Percentiles rank a stretch among this genome's conserved stretches.
phyloP scores from a whole-genome alignment of 768 basidiomycete species.

The Collybia sordida region DNA sequence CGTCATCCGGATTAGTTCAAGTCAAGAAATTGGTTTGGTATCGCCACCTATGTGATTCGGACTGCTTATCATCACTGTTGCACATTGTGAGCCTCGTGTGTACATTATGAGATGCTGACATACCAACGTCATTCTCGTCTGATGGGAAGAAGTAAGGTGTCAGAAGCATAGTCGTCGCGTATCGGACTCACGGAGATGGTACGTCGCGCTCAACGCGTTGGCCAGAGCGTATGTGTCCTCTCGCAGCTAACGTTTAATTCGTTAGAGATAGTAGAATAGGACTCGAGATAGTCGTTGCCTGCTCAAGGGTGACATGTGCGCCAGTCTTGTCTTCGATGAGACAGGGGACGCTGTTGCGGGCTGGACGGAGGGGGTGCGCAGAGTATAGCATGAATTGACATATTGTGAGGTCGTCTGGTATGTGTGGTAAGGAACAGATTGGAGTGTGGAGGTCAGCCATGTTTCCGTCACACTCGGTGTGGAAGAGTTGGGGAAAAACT shows the following conservation, averaged over 20 bases:
- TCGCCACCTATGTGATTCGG: slow-evolving; percentile 52
- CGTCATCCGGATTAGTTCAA: neutral
- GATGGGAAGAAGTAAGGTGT: neutral
- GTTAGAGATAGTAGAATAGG: slow-evolving; percentile 4
- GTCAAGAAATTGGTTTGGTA: neutral
- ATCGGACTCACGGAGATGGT: slow-evolving; percentile 21
- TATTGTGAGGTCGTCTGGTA: slow-evolving; percentile 57
- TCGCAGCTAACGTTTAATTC: slow-evolving; percentile 18
- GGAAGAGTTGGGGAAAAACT: neutral
- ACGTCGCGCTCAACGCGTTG: slow-evolving; percentile 29
- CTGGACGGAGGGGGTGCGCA: slow-evolving; percentile 42
- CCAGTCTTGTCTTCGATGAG: slow-evolving; percentile 54
- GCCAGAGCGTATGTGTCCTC: slow-evolving; percentile 36
- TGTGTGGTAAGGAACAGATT: slow-evolving; percentile 16
- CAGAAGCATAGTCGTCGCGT: neutral
- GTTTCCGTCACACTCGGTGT: too few species aligned
- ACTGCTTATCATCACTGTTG: slow-evolving; percentile 49
- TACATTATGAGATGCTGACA: slow-evolving; percentile 10
- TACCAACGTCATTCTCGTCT: slow-evolving; percentile 54
- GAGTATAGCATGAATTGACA: slow-evolving; percentile 58
- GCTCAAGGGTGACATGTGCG: slow-evolving; percentile 32
- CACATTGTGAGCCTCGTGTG: neutral
- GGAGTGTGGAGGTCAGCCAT: slow-evolving; percentile 2
- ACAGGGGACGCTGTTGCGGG: slow-evolving; percentile 39
- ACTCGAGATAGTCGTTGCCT: slow-evolving; percentile 26